A percentile compares a stretch with the other conserved stretches of the same genome.
Evolutionary conservation across 169 alveolate species (phyloP).

Genomic region (Plasmodium vinckei): DNA sequence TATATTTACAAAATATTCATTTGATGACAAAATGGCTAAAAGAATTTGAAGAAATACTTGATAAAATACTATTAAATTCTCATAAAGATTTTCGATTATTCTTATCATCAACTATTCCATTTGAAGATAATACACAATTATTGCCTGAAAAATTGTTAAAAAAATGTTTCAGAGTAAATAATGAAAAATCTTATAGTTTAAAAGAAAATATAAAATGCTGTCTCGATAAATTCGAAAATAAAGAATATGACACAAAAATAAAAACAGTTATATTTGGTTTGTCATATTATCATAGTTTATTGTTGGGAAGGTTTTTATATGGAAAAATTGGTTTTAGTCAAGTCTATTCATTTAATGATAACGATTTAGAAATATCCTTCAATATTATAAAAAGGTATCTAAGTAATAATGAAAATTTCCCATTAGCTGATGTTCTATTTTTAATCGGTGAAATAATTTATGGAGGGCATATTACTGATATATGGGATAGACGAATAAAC

Average conservation of each 20-base stretch:
- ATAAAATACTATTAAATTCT: constrained; percentile 93
- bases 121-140: constrained; percentile 54
- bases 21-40: constrained; percentile 95
- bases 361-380: constrained; percentile 96
- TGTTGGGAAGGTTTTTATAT: constrained; percentile 96
- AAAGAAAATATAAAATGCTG: constrained; percentile 80
- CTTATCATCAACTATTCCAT: constrained; percentile 91
- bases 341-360: constrained; percentile 96
- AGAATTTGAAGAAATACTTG: constrained; percentile 95
- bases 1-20: constrained; percentile 95
- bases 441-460: constrained; percentile 97
- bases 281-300: constrained; percentile 96
- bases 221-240: constrained; percentile 84
- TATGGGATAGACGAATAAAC: constrained; percentile 97
- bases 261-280: constrained; percentile 95
- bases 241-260: constrained; percentile 92
- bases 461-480: constrained; percentile 98
- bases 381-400: constrained; percentile 94
- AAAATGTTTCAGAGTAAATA: constrained; percentile 55
- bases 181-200: constrained; percentile 77
- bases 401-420: constrained; percentile 91
- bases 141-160: constrained; percentile 60
- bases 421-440: constrained; percentile 96
- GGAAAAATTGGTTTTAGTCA: constrained; percentile 98
- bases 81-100: constrained; percentile 95